A percentile compares a stretch with the other conserved stretches of the same genome.
These are phyloP conservation scores for Vachellia collinsii DNA, from an alignment of 306 rosid species.

Conservation along the genomic window DNA sequence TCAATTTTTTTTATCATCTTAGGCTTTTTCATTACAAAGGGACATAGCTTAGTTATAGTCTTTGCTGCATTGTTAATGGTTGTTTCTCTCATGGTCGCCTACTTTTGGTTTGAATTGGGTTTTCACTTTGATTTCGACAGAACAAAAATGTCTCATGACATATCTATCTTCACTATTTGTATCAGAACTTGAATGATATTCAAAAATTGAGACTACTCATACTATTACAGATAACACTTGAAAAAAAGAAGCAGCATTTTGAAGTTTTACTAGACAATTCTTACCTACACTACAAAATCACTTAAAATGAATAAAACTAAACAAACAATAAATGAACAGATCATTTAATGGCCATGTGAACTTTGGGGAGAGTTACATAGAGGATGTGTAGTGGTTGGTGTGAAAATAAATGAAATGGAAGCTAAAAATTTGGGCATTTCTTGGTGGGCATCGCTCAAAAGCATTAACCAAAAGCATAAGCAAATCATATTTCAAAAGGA, in stretches of 20 bases:
- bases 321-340: not conserved
- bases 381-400: not conserved
- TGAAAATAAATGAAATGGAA: not conserved
- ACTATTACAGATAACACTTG: not conserved
- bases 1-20: not conserved
- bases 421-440: not conserved
- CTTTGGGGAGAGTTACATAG: not conserved
- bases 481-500: conserved; percentile 9
- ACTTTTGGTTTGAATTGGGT: not conserved
- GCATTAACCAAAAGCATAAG: conserved; percentile 26
- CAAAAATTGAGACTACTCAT: too few species aligned
- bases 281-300: too few species aligned
- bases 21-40: not conserved
- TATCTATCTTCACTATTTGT: not conserved
- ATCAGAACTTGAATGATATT: not conserved
- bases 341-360: not conserved
- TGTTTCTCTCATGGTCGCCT: not conserved
- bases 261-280: not conserved
- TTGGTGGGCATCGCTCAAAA: not conserved
- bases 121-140: not conserved
- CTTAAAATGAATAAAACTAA: not conserved
- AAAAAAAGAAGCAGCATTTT: not conserved
- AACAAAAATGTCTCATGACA: too few species aligned
- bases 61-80: not conserved
- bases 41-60: not conserved